Conservation (phyloP, 495 filamentous ascomycete genomes). For the Pyrenopolyporus hunteri region DNA sequence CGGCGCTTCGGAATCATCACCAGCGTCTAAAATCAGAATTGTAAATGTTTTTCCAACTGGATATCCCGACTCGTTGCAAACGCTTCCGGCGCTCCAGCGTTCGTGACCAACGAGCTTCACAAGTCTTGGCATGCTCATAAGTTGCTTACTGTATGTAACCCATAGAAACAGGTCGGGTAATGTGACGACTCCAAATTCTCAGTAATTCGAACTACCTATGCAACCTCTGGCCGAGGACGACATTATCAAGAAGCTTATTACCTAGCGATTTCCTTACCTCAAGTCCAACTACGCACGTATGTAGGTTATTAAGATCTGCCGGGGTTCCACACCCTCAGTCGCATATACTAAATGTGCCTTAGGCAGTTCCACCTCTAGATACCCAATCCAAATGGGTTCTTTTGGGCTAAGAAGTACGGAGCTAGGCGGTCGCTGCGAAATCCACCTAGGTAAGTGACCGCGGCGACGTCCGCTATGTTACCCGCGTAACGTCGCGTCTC, state of each 20-base stretch:
- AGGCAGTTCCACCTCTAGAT: background rate
- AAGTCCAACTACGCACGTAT: constrained; percentile 7
- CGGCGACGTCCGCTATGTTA: constrained; percentile 17
- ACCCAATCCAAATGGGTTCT: constrained; percentile 17
- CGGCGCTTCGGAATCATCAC: background rate
- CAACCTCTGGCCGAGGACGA: constrained; percentile 30
- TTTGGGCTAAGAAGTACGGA: constrained; percentile 5
- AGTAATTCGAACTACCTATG: constrained; percentile 36
- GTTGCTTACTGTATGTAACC: constrained; percentile 41
- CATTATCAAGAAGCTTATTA: constrained; percentile 29
- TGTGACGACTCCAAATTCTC: constrained; percentile 38
- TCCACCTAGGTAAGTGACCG: constrained; percentile 11
- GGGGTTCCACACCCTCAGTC: constrained; percentile 19
- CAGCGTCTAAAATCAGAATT: constrained; percentile 1
- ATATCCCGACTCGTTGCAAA: constrained; percentile 14
- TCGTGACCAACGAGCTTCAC: constrained; percentile 34
- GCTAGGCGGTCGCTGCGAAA: background rate
- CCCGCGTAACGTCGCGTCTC: constrained; percentile 24
- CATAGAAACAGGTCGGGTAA: constrained; percentile 31
- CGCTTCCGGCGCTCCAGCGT: constrained; percentile 15
- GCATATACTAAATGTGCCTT: constrained; percentile 8
- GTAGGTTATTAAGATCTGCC: constrained; percentile 25
- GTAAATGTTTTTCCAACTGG: constrained; percentile 8
- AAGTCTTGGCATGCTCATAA: constrained; percentile 31
- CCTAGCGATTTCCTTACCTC: constrained; percentile 30